Conservation (phyloP, 163 green algal species). For the Scenedesmus sp. region DNA sequence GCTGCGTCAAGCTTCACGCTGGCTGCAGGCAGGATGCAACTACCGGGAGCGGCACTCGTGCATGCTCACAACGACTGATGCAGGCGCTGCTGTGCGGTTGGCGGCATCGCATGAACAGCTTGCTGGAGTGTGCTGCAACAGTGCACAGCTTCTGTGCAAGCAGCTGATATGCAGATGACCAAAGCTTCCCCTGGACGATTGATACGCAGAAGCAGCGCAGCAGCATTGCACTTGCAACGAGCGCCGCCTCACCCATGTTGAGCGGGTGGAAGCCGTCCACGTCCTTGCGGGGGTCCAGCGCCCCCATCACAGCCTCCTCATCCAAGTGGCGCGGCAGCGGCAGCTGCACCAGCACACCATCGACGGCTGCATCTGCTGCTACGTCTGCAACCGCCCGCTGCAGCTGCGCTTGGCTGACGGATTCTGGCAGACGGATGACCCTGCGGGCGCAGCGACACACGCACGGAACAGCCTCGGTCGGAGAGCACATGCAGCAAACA, state of each 20-base stretch:
- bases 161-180: neutral
- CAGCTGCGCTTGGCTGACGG: constrained; percentile 69
- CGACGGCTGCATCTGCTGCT: constrained; percentile 70
- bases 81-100: no score
- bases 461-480: neutral
- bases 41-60: no score
- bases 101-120: no score
- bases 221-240: no score
- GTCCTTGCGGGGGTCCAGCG: constrained; percentile 78
- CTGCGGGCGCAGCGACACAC: neutral
- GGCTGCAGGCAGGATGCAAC: neutral
- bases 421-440: constrained; percentile 34
- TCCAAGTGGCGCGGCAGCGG: constrained; percentile 86
- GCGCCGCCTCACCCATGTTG: constrained; percentile 76
- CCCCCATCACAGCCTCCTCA: constrained; percentile 67
- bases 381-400: constrained; percentile 62
- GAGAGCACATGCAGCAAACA: neutral
- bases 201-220: no score
- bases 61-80: no score
- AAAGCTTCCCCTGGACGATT: no score
- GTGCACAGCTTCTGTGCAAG: no score
- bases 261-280: constrained; percentile 85
- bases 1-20: no score
- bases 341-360: constrained; percentile 92
- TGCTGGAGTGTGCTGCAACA: no score